These are phyloP conservation scores for Penicillium sp. DNA, from an alignment of 2,329 filamentous ascomycete genomes.

Conservation along the genomic window DNA sequence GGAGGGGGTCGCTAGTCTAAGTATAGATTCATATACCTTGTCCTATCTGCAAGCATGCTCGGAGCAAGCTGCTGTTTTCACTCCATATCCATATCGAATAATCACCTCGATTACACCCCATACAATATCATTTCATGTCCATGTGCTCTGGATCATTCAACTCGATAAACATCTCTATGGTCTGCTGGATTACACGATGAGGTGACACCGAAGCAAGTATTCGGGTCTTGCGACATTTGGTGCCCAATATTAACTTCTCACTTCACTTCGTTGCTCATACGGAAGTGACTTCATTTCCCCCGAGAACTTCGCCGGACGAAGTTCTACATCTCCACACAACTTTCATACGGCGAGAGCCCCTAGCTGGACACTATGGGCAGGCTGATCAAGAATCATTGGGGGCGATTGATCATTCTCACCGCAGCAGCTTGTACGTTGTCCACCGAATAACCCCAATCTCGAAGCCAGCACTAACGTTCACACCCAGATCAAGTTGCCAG, in stretches of 20 bases:
- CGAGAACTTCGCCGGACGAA: conserved; percentile 31
- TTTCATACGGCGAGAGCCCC: not conserved
- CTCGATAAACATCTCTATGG: not conserved
- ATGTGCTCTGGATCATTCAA: not conserved
- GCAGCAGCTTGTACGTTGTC: conserved; percentile 66
- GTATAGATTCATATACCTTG: conserved; percentile 18
- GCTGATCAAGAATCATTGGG: conserved; percentile 99
- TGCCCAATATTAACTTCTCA: not conserved
- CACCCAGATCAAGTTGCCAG: conserved; percentile 76
- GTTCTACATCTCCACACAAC: conserved; percentile 3
- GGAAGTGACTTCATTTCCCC: conserved; percentile 1
- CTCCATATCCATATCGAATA: conserved; percentile 6
- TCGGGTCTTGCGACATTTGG: conserved; percentile 1
- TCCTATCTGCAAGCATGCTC: conserved; percentile 12
- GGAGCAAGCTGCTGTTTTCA: conserved; percentile 5
- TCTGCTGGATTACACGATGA: not conserved
- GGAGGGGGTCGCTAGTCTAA: conserved; percentile 15
- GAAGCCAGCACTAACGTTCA: not conserved
- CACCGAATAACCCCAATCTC: not conserved
- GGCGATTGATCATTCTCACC: conserved; percentile 84
- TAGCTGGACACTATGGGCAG: conserved; percentile 67
- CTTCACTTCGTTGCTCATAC: not conserved
- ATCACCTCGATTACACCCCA: conserved; percentile 10
- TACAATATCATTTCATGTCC: not conserved
- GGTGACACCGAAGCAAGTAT: conserved; percentile 4